Evolutionary conservation across 352 stramenopile genomes (phyloP).

Genomic region (Phytophthora capsici): DNA sequence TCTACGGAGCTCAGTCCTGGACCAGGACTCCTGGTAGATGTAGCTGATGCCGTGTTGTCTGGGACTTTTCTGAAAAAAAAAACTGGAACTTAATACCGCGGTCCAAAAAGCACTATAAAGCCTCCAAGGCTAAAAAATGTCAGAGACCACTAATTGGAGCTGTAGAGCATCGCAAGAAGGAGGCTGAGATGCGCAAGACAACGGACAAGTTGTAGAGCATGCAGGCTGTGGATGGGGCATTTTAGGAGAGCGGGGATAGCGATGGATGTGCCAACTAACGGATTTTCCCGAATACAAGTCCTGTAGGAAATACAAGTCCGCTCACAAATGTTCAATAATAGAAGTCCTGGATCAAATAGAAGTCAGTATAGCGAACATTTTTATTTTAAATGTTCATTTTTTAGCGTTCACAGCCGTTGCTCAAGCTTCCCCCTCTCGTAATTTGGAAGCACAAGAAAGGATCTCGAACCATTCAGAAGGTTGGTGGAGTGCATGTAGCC

Average conservation of each 20-base stretch:
- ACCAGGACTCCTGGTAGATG: constrained; percentile 31
- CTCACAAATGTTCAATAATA: too few species aligned
- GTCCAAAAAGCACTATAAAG: constrained; percentile 83
- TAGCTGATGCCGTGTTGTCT: neutral
- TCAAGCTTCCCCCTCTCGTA: too few species aligned
- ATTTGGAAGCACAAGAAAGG: too few species aligned
- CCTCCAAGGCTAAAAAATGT: constrained; percentile 84
- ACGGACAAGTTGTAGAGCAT: constrained; percentile 4
- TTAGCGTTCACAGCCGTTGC: too few species aligned
- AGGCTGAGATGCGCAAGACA: constrained; percentile 20
- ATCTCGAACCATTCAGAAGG: too few species aligned
- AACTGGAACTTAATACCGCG: constrained; percentile 54
- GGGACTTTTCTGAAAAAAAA: neutral
- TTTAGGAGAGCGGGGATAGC: constrained; percentile 1
- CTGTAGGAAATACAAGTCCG: too few species aligned
- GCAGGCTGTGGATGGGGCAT: neutral
- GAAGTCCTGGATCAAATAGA: too few species aligned
- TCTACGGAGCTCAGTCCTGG: constrained; percentile 59
- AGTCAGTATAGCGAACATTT: too few species aligned
- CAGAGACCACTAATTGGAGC: constrained; percentile 83
- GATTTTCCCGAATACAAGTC: too few species aligned
- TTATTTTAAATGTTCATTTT: too few species aligned
- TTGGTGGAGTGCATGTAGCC: too few species aligned
- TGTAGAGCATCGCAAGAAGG: constrained; percentile 25
- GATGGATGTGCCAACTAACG: too few species aligned